phyloP scores from a whole-genome alignment of 225 moss, liverwort and hornwort species.

The Thuidium tamariscinum region DNA sequence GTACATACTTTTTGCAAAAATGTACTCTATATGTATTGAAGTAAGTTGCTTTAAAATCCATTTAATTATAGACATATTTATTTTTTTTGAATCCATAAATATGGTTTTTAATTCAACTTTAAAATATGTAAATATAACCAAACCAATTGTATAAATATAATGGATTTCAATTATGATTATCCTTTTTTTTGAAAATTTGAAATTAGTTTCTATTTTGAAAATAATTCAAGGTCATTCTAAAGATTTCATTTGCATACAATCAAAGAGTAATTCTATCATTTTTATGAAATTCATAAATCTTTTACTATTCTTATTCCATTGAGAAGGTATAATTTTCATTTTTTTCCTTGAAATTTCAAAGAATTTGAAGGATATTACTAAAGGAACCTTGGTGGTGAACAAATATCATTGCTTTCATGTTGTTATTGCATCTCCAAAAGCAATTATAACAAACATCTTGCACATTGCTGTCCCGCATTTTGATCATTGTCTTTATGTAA shows the following conservation, averaged over 20 bases:
- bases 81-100: too few species aligned
- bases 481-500: accelerated
- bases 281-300: neutral
- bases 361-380: neutral
- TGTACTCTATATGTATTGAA: neutral
- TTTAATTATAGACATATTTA: too few species aligned
- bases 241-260: accelerated
- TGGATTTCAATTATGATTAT: accelerated
- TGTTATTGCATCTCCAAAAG: neutral
- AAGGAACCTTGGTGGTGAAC: accelerated
- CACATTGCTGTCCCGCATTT: neutral
- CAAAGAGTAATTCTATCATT: neutral
- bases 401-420: neutral
- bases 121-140: accelerated
- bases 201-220: neutral
- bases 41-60: neutral
- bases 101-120: neutral
- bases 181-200: neutral
- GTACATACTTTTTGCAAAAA: too few species aligned
- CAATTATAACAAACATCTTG: neutral
- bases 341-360: neutral
- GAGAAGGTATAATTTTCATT: neutral
- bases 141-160: too few species aligned
- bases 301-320: accelerated
- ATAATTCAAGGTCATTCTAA: too few species aligned